These are phyloP conservation scores for Cylindrotheca fusiformis DNA, from an alignment of 108 stramenopile genomes.

Conservation along the genomic window DNA sequence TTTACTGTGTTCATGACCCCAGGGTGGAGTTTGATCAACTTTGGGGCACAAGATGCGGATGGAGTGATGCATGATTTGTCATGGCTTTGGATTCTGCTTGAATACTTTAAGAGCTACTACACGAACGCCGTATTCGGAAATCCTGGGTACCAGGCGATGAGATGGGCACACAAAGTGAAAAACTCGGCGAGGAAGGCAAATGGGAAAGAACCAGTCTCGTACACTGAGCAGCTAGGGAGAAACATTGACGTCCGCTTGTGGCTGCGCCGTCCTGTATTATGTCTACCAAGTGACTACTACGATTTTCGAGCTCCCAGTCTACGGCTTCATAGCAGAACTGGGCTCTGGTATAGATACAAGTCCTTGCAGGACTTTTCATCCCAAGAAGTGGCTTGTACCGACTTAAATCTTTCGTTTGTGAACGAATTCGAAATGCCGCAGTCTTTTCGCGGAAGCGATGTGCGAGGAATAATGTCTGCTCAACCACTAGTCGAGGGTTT, in stretches of 20 bases:
- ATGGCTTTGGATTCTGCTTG: conserved; percentile 66
- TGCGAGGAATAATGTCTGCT: conserved; percentile 1
- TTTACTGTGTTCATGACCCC: conserved; percentile 75
- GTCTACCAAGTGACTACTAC: conserved; percentile 49
- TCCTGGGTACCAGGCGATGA: conserved; percentile 50
- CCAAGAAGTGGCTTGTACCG: conserved; percentile 63
- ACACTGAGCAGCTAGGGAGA: conserved; percentile 16
- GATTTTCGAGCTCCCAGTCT: conserved; percentile 39
- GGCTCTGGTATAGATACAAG: conserved; percentile 77
- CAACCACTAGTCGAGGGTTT: conserved; percentile 60
- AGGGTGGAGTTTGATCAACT: conserved; percentile 68
- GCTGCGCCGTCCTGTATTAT: conserved; percentile 47
- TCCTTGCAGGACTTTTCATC: conserved; percentile 61
- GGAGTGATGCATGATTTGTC: conserved; percentile 54
- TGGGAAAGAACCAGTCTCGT: conserved; percentile 11
- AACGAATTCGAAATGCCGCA: conserved; percentile 32
- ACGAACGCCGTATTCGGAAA: conserved; percentile 59
- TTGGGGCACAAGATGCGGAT: conserved; percentile 58
- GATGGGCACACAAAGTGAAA: conserved; percentile 34
- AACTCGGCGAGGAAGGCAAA: conserved; percentile 19
- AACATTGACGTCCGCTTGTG: conserved; percentile 82
- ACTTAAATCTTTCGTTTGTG: conserved; percentile 52
- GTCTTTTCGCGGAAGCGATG: conserved; percentile 1
- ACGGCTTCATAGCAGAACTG: conserved; percentile 48
- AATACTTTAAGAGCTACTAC: conserved; percentile 77